These are phyloP conservation scores for Wallacemonas sp. DNA, from an alignment of 208 protist species.

Conservation along the genomic window DNA sequence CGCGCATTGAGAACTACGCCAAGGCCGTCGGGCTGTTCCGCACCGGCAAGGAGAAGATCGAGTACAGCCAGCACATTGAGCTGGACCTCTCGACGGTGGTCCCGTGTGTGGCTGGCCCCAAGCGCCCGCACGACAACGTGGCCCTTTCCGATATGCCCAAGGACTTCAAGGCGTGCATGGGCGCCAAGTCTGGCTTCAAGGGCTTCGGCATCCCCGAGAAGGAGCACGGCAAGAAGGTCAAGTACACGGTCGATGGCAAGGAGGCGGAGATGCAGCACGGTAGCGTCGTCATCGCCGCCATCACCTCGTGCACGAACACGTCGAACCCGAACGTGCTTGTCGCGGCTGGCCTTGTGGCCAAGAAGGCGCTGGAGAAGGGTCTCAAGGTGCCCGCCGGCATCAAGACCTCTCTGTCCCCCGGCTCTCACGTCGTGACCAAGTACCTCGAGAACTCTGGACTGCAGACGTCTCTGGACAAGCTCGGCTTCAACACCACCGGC, in stretches of 20 bases:
- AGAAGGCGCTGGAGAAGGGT: slow-evolving; percentile 92
- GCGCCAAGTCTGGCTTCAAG: slow-evolving; percentile 93
- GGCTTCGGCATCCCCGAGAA: slow-evolving; percentile 91
- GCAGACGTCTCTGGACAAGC: slow-evolving; percentile 75
- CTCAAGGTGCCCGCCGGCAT: slow-evolving; percentile 89
- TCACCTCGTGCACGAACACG: slow-evolving; percentile 97
- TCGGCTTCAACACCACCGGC: slow-evolving; percentile 92
- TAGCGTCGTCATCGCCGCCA: slow-evolving; percentile 94
- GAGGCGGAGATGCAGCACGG: slow-evolving; percentile 89
- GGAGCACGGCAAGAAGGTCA: slow-evolving; percentile 69
- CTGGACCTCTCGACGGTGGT: slow-evolving; percentile 91
- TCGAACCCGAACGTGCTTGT: slow-evolving; percentile 95
- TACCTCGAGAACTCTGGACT: slow-evolving; percentile 91
- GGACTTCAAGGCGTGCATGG: slow-evolving; percentile 93
- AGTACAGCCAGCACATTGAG: slow-evolving; percentile 88
- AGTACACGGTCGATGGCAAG: slow-evolving; percentile 82
- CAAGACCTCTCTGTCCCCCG: slow-evolving; percentile 96
- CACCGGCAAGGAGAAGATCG: slow-evolving; percentile 77
- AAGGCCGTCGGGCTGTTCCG: slow-evolving; percentile 86
- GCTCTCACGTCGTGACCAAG: slow-evolving; percentile 94
- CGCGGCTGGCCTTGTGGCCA: slow-evolving; percentile 92
- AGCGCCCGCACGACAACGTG: slow-evolving; percentile 96
- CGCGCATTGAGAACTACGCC: slow-evolving; percentile 91
- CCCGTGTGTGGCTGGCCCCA: slow-evolving; percentile 92
- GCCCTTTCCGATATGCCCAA: slow-evolving; percentile 84